Evolutionary conservation across 495 filamentous ascomycete species (phyloP).

Genomic region (Cercophora sp.): DNA sequence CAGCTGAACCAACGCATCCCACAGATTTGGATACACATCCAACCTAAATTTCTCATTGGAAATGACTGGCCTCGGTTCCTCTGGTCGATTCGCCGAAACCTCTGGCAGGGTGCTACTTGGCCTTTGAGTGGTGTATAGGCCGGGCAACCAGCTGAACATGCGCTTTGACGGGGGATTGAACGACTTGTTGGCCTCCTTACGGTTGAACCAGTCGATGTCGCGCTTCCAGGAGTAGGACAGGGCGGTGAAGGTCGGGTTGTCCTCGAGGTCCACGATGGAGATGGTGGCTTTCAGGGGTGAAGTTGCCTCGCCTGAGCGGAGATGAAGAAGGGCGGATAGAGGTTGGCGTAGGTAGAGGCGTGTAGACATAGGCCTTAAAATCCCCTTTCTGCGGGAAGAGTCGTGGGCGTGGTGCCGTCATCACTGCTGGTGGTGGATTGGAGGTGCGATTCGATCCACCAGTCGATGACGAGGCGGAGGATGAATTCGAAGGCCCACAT

Average conservation of each 20-base stretch:
- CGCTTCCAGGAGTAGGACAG: not conserved
- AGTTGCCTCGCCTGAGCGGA: not conserved
- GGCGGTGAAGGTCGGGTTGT: not conserved
- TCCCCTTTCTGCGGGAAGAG: not conserved
- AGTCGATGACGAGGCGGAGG: not conserved
- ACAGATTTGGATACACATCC: not conserved
- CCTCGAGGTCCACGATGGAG: not conserved
- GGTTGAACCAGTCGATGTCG: not conserved
- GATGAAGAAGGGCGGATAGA: not conserved
- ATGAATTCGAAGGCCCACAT: not conserved
- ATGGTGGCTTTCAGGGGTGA: not conserved
- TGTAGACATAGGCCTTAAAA: not conserved
- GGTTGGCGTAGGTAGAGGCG: not conserved
- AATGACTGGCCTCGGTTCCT: not conserved
- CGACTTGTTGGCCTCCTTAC: not conserved
- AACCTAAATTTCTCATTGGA: not conserved
- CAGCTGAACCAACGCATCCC: not conserved
- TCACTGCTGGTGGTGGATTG: not conserved
- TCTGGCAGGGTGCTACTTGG: too few relatives aligned
- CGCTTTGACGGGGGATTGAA: not conserved
- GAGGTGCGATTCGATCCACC: not conserved
- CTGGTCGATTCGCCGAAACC: not conserved
- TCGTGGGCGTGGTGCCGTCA: not conserved
- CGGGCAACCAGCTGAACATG: not conserved
- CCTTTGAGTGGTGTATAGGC: too few relatives aligned